A percentile compares a stretch with the other conserved stretches of the same genome.
phyloP scores from a whole-genome alignment of 345 rosid genomes.

The Salix suchowensis region DNA sequence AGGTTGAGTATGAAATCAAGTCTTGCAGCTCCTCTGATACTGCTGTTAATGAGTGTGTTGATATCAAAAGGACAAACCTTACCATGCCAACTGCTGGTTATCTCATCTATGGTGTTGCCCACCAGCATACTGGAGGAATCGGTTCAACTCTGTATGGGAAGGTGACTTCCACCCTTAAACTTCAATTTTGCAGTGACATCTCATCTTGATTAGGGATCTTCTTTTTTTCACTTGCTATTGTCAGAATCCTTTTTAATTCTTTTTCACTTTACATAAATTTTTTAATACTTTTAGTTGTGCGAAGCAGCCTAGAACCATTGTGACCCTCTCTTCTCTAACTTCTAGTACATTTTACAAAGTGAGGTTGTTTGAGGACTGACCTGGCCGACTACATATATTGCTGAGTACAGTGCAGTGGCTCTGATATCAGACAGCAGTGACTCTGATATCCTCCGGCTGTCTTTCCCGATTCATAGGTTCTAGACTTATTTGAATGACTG shows the following conservation, averaged over 20 bases:
- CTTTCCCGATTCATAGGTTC: too few relatives aligned
- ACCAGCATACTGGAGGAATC: conserved; percentile 70
- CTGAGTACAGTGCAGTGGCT: too few relatives aligned
- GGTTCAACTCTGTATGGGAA: conserved; percentile 68
- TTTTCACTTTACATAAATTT: background rate
- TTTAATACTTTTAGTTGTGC: background rate
- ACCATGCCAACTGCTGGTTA: conserved; percentile 63
- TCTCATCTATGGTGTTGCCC: conserved; percentile 75
- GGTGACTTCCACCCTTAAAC: conserved; percentile 27
- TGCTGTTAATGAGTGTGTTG: conserved; percentile 33
- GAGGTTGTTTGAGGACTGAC: background rate
- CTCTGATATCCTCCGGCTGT: background rate
- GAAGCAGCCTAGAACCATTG: background rate
- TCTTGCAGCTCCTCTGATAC: conserved; percentile 31
- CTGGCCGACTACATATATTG: background rate
- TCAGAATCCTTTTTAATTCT: background rate
- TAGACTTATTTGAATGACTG: too few relatives aligned
- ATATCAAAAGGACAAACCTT: conserved; percentile 44
- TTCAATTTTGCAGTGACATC: background rate
- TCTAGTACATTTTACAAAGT: background rate
- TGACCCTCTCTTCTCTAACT: background rate
- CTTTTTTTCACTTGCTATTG: background rate
- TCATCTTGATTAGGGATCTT: background rate
- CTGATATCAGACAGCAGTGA: too few relatives aligned
- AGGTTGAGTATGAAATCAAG: conserved; percentile 67